Evolutionary conservation across 352 stramenopile genomes (phyloP), one percentile per base, ranked within the genome.

Genomic region (Pythium pyrilobum): DNA sequence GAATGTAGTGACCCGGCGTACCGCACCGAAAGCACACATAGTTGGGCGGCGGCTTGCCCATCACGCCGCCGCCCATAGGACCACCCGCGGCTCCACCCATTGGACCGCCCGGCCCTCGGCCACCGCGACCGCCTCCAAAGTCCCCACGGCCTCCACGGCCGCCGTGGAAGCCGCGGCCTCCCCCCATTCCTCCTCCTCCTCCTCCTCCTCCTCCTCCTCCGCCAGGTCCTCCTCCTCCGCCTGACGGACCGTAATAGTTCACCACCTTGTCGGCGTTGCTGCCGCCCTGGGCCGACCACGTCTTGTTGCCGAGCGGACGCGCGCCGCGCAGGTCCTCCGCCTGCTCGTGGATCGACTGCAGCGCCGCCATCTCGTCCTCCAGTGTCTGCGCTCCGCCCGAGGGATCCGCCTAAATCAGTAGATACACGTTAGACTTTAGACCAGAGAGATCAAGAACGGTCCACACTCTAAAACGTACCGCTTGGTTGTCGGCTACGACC

Each of bases 11-110:
- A 34, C 84, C 84, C 37, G 84, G 81, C 13, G 78, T 87, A 11
- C 81, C 84, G 54, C 84, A 94, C 27, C 84, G 81, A 45, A 85
- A 90, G 69, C 84, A 94, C 52, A 92, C 75, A 74, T 94, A 94
- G 59, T 89, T 89, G 37, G 77, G 66, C 32, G 84, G 84, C 53
- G 84, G 84, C 34, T 77, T 89, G 41, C 78, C 78, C 60, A 68
- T 72, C 44, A 66, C 54, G 18, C 54, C 63, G 20, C 38, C 48
- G 27, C 60, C 52, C 47, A 64, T 54, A 56, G 72, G 41, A 31
- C 45, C 38, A 46, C 64, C 68, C 32, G 8, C 36, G 20, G 67
- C 69, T 66, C 69, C 74, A 54, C 66, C 71, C 66, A 83, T 79
- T 42, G 67, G 55, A 44, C 71, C 71, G 53, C 72, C 50, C 8